A percentile compares a stretch with the other conserved stretches of the same genome.
Evolutionary conservation across 225 moss, liverwort and hornwort species (phyloP).

Genomic region (Sphagnum contortum): DNA sequence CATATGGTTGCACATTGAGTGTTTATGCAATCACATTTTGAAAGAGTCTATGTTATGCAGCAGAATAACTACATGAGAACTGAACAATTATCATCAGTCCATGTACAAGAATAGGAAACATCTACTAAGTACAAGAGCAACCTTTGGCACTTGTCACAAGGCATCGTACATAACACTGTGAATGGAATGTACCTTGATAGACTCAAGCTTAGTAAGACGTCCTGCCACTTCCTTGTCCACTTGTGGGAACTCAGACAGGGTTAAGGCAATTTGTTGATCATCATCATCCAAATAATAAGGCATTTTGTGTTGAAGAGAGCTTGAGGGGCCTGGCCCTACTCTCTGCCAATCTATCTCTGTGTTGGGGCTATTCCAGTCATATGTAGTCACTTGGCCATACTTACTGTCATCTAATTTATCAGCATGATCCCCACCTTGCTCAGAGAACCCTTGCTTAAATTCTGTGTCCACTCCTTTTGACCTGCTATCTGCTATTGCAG

Average conservation of each 20-base stretch:
- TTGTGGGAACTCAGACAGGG: conserved; percentile 61
- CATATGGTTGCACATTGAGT: too few relatives aligned
- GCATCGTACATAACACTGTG: too few relatives aligned
- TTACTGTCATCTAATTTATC: conserved; percentile 13
- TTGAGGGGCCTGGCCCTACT: conserved; percentile 23
- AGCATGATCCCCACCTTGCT: conserved; percentile 5
- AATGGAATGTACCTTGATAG: conserved; percentile 44
- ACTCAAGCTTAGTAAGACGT: conserved; percentile 86
- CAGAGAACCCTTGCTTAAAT: conserved; percentile 1
- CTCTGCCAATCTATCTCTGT: conserved; percentile 12
- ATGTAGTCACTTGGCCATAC: conserved; percentile 32
- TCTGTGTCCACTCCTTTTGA: conserved; percentile 16
- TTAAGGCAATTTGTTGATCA: conserved; percentile 64
- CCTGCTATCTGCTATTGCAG: background rate
- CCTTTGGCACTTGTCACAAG: too few relatives aligned
- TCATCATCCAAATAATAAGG: conserved; percentile 52
- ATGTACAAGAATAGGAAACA: too few relatives aligned
- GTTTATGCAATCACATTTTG: too few relatives aligned
- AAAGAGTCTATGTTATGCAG: too few relatives aligned
- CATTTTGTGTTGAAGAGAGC: conserved; percentile 22
- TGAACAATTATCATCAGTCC: conserved; percentile 3
- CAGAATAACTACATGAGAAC: background rate
- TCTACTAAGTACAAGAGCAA: too few relatives aligned
- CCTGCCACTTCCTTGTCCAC: conserved; percentile 82
- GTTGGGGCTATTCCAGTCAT: conserved; percentile 21